These are phyloP conservation scores for Hansenula lynferdii DNA, from an alignment of 1,139 yeast genomes.

Conservation along the genomic window DNA sequence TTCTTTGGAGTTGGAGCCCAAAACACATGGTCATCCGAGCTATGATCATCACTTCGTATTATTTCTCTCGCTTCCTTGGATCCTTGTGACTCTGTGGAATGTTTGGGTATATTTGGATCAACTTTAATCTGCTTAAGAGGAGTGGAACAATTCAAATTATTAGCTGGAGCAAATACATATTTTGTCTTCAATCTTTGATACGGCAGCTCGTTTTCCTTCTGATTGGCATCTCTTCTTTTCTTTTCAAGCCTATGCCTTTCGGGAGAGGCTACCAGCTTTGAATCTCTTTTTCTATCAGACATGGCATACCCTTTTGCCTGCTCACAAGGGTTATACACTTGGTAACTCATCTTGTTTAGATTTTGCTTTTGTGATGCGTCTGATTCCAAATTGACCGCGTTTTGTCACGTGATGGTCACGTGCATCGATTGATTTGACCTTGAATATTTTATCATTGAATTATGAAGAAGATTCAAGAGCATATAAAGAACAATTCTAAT, in stretches of 20 bases:
- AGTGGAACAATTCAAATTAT: constrained; percentile 5
- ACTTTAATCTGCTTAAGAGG: constrained; percentile 10
- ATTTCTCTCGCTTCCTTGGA: neutral
- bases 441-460: no score
- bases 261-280: constrained; percentile 3
- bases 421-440: no score
- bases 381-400: neutral
- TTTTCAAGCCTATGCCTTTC: constrained; percentile 2
- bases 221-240: constrained; percentile 7
- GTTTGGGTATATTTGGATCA: constrained; percentile 8
- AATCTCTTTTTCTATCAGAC: constrained; percentile 1
- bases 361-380: constrained; percentile 1
- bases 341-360: neutral
- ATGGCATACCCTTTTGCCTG: neutral
- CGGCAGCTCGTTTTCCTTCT: constrained; percentile 5
- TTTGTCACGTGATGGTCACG: neutral
- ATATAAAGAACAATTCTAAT: no score
- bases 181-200: constrained; percentile 2
- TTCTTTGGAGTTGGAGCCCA: constrained; percentile 23
- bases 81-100: neutral
- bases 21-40: constrained; percentile 22
- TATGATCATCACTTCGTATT: constrained; percentile 10
- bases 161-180: constrained; percentile 10
- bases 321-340: neutral
- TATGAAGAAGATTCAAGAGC: no score